Conservation (phyloP, 768 basidiomycete genomes). For the Kwoniella europaea region DNA sequence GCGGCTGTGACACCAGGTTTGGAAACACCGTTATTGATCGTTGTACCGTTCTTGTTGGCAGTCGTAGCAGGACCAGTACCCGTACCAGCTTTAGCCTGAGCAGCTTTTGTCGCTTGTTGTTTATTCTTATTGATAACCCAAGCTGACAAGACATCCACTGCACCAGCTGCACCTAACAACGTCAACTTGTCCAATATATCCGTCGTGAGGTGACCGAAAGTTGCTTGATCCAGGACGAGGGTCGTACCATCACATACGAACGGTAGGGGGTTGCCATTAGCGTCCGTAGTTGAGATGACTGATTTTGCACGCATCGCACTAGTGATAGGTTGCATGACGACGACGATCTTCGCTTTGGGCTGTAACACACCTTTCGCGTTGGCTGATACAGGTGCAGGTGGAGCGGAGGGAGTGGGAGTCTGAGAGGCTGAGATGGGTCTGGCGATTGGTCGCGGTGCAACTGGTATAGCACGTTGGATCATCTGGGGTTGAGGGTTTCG, state of each 20-base stretch:
- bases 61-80: neutral
- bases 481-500: conserved; percentile 18
- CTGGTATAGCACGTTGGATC: conserved; percentile 24
- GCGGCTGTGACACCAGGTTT: conserved; percentile 2
- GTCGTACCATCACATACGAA: conserved; percentile 49
- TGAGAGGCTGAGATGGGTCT: conserved; percentile 23
- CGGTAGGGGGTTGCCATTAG: conserved; percentile 44
- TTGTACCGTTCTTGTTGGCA: conserved; percentile 17
- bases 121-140: conserved; percentile 53
- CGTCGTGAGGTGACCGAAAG: conserved; percentile 47
- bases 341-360: conserved; percentile 47
- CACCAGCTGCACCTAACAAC: conserved; percentile 43
- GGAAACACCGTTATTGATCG: neutral
- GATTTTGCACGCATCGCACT: conserved; percentile 41
- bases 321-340: conserved; percentile 46
- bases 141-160: conserved; percentile 48
- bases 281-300: conserved; percentile 40
- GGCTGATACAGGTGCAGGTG: conserved; percentile 26
- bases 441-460: conserved; percentile 26
- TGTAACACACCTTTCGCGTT: conserved; percentile 35
- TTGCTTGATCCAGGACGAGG: conserved; percentile 41
- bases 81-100: conserved; percentile 21
- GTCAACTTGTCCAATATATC: conserved; percentile 47
- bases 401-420: conserved; percentile 14
- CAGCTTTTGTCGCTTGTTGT: conserved; percentile 37